Percentiles rank a stretch among this genome's conserved stretches.
phyloP scores from a whole-genome alignment of 2,329 filamentous ascomycete genomes.

The Colletotrichum camelliae region DNA sequence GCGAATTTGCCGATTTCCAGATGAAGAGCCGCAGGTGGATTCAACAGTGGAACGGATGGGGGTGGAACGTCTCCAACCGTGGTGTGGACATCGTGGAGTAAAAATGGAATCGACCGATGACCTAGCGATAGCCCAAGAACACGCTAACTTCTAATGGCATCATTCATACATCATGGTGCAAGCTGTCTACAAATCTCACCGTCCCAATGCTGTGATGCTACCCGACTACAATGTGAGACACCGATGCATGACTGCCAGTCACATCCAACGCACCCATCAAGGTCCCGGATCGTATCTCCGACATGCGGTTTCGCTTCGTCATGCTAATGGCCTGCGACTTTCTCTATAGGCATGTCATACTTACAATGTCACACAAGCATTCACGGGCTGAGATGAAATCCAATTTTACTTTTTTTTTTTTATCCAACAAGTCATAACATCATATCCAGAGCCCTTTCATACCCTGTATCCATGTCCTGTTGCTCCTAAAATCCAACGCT shows the following conservation, averaged over 20 bases:
- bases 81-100: not conserved
- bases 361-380: not conserved
- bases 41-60: not conserved
- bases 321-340: rapidly evolving
- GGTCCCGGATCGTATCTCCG: not conserved
- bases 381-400: not conserved
- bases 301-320: not conserved
- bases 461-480: not conserved
- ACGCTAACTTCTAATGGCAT: not conserved
- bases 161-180: not conserved
- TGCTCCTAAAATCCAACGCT: not conserved
- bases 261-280: not conserved
- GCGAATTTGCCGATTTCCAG: not conserved
- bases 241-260: not conserved
- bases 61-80: not conserved
- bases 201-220: not conserved
- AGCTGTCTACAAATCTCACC: not conserved
- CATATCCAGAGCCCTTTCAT: not conserved
- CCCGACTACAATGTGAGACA: not conserved
- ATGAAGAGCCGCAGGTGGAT: not conserved
- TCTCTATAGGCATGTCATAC: not conserved
- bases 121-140: not conserved
- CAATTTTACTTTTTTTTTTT: not conserved
- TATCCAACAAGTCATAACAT: slow-evolving; percentile 7
- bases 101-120: not conserved